phyloP scores from a whole-genome alignment of 306 rosid genomes.

The Echinosophora koreensis region DNA sequence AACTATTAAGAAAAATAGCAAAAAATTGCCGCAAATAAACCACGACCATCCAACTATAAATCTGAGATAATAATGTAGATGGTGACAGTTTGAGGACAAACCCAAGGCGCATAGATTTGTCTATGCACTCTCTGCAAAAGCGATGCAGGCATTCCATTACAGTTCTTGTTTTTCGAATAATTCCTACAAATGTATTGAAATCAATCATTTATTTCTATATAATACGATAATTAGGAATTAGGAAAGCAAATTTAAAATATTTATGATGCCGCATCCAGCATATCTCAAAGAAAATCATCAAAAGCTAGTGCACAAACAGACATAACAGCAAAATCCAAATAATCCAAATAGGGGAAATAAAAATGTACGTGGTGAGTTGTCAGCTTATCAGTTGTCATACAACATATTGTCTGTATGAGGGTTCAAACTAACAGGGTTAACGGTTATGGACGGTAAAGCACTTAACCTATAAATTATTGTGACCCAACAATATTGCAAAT shows the following conservation, averaged over 20 bases:
- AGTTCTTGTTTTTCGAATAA: conserved; percentile 81
- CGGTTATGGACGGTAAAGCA: neutral
- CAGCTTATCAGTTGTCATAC: no score
- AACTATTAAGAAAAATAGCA: neutral
- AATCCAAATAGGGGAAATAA: neutral
- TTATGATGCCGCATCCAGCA: conserved; percentile 9
- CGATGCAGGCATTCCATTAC: conserved; percentile 95
- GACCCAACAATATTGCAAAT: neutral
- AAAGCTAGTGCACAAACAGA: neutral
- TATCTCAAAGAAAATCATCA: neutral
- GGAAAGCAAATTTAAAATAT: conserved; percentile 9
- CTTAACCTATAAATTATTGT: neutral
- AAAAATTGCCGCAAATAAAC: conserved; percentile 11
- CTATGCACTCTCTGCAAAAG: conserved; percentile 91
- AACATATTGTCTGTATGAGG: no score
- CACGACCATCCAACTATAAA: conserved; percentile 30
- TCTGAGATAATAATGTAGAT: neutral
- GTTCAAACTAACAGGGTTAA: no score
- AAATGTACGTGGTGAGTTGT: no score
- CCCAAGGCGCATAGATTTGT: conserved; percentile 92
- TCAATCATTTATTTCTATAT: conserved; percentile 2
- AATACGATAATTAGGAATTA: conserved; percentile 3
- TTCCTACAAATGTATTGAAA: conserved; percentile 61
- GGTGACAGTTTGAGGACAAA: conserved; percentile 41
- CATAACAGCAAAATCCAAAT: neutral